These are phyloP conservation scores for Omphalea diandra DNA, from an alignment of 441 rosid species.

Conservation along the genomic window DNA sequence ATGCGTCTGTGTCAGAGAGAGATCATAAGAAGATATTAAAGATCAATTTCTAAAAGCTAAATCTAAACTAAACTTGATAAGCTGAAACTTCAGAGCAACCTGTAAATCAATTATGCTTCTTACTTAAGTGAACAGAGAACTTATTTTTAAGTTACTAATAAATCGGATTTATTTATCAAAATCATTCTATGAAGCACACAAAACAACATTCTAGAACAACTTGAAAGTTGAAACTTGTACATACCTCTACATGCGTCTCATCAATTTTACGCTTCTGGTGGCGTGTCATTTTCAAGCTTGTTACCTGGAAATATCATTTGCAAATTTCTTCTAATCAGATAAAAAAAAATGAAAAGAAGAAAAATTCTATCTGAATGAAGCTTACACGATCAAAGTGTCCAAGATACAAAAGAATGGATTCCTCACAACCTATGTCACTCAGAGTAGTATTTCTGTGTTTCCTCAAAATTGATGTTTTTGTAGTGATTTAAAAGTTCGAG, in stretches of 20 bases:
- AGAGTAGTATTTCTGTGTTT: background rate
- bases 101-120: background rate
- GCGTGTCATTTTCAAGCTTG: slow-evolving; percentile 98
- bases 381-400: background rate
- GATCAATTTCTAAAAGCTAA: background rate
- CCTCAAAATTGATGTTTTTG: background rate
- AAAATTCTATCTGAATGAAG: background rate
- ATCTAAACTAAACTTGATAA: background rate
- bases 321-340: slow-evolving; percentile 14
- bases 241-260: slow-evolving; percentile 96
- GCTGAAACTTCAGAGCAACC: background rate
- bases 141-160: background rate
- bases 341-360: background rate
- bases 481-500: background rate
- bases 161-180: background rate
- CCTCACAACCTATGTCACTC: background rate
- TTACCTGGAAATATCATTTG: slow-evolving; percentile 50
- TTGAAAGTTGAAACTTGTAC: background rate
- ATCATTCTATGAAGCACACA: background rate
- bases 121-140: background rate
- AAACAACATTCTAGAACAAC: background rate
- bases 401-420: background rate
- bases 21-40: background rate
- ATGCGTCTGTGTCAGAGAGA: background rate
- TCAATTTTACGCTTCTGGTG: slow-evolving; percentile 99